phyloP scores from a whole-genome alignment of 2,329 filamentous ascomycete species.

The Setomelanomma holmii region DNA sequence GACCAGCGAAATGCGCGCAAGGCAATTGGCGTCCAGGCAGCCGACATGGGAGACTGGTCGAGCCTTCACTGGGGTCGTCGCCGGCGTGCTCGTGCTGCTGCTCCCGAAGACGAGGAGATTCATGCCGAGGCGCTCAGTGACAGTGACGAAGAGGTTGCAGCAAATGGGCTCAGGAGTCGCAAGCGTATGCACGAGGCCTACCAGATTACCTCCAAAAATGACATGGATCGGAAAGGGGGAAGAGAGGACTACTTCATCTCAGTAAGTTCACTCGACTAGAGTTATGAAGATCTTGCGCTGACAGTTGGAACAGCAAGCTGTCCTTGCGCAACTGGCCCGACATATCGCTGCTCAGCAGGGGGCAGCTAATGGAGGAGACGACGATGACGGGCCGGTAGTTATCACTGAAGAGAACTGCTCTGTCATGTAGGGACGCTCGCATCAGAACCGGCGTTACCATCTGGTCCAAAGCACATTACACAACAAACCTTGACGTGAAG shows the following conservation, averaged over 20 bases:
- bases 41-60: constrained; percentile 51
- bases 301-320: constrained; percentile 22
- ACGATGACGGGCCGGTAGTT: constrained; percentile 31
- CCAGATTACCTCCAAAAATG: constrained; percentile 68
- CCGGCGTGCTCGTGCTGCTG: constrained; percentile 9
- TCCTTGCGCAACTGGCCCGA: constrained; percentile 48
- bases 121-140: constrained; percentile 25
- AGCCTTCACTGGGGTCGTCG: constrained; percentile 43
- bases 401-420: constrained; percentile 42
- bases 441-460: too few relatives aligned
- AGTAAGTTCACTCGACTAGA: constrained; percentile 45
- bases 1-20: constrained; percentile 64
- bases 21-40: constrained; percentile 64
- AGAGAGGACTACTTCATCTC: constrained; percentile 65
- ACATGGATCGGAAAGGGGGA: constrained; percentile 65
- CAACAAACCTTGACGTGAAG: background rate
- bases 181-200: constrained; percentile 67
- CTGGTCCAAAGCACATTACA: too few relatives aligned
- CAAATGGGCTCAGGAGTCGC: constrained; percentile 60
- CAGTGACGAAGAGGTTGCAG: constrained; percentile 49
- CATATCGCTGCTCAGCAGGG: constrained; percentile 37
- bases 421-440: constrained; percentile 27
- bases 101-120: constrained; percentile 11
- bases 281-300: background rate
- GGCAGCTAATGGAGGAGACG: constrained; percentile 25